Evolutionary conservation across 2,329 filamentous ascomycete species (phyloP), one percentile per base, ranked within the genome.

Genomic region (Claviceps fusiformis): DNA sequence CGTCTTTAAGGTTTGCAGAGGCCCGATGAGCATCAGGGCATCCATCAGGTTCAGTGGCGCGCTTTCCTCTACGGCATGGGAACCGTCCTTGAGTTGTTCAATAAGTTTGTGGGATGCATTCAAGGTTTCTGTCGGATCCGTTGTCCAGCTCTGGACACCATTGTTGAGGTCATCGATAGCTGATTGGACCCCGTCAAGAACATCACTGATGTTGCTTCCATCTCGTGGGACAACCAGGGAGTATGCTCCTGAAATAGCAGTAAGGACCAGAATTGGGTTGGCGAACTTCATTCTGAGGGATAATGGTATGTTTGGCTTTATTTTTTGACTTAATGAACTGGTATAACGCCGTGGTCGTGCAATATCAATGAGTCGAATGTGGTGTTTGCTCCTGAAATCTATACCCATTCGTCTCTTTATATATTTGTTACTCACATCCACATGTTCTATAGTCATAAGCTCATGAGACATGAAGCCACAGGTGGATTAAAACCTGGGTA

Each of bases 241-340:
- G 19, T 47, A 49, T 29, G 33, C 56, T 24, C 55, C 52, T 11
- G 52, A 50, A 33, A 52, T 17, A 44, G 54, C 52, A 19, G 27
- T 29, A 8, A 54, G 37, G 31, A 56, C 17, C 27, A 49, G 29
- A 41, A 53, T 11, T 8, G 50, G 46, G 8, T 31, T 33, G 31
- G 24, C 27, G 35, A 56, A 49, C 46, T 58, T 58, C 56, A 58
- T 57, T 35, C 49, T 24, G 44, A n/a, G 15, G 29, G 15, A 31
- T 5, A 13, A 24, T 6, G 19, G 44, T 27, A 10, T 7, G 10
- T 17, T 46, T 29, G 44, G 24, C 10, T 31, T 48, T 24, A 2
- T 24, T 24, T 24, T 24, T 24, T 24, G 24, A 24, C 24, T 24
- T 24, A 24, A 24, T 24, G 24, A 24, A 24, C 24, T 24, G 24